phyloP scores from a whole-genome alignment of 2,329 filamentous ascomycete genomes.

The Colletotrichum tropicale region DNA sequence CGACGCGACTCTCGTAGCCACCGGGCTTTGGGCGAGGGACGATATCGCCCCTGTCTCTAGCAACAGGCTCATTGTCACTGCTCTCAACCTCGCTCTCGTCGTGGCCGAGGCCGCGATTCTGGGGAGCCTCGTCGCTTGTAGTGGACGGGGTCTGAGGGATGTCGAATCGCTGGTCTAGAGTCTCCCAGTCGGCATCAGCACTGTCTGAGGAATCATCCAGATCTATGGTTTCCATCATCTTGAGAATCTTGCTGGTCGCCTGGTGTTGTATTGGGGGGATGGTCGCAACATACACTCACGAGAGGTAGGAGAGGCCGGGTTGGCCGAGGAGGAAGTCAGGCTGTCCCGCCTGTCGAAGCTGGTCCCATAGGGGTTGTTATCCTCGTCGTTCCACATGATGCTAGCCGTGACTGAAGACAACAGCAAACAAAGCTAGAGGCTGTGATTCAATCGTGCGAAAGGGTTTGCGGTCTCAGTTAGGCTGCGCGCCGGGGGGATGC shows the following conservation, averaged over 20 bases:
- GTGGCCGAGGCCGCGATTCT: constrained; percentile 37
- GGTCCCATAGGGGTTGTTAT: constrained; percentile 94
- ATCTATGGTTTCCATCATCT: constrained; percentile 41
- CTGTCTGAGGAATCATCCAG: constrained; percentile 38
- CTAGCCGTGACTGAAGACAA: background rate
- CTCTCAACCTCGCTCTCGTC: constrained; percentile 48
- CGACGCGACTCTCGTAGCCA: constrained; percentile 92
- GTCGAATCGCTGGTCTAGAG: constrained; percentile 63
- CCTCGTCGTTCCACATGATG: constrained; percentile 98
- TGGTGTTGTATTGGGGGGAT: background rate
- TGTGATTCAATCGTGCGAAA: constrained; percentile 1
- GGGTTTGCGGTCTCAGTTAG: constrained; percentile 12
- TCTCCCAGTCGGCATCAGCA: constrained; percentile 49
- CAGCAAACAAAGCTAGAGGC: constrained; percentile 7
- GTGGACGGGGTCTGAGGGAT: constrained; percentile 74
- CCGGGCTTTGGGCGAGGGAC: constrained; percentile 74
- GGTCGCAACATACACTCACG: constrained; percentile 45
- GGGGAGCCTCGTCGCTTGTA: constrained; percentile 69
- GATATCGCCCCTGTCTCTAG: constrained; percentile 39
- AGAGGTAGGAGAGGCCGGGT: constrained; percentile 66
- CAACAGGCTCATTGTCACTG: constrained; percentile 51
- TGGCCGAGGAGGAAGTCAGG: constrained; percentile 69
- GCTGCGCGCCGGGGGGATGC: constrained; percentile 11
- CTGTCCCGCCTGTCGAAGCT: constrained; percentile 90
- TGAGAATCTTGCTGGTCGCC: constrained; percentile 17